A percentile compares a stretch with the other conserved stretches of the same genome.
phyloP scores from a whole-genome alignment of 2,329 filamentous ascomycete genomes.

The Neonectria neomacrospora region DNA sequence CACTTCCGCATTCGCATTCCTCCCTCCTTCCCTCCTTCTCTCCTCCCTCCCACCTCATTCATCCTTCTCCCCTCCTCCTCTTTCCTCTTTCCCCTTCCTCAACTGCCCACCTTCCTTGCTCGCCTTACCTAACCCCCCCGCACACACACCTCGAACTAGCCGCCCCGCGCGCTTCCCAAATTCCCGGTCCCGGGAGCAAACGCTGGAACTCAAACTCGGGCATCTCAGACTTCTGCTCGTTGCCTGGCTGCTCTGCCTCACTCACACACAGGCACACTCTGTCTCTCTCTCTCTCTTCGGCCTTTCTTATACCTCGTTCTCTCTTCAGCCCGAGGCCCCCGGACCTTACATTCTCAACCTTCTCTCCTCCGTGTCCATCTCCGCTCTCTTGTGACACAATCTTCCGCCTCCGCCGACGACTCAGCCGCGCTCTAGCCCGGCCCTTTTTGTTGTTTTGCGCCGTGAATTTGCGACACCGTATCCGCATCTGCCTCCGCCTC shows the following conservation, averaged over 20 bases:
- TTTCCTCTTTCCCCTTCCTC: conserved; percentile 31
- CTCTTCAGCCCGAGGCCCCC: neutral
- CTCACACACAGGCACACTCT: too few relatives aligned
- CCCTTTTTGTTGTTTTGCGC: conserved; percentile 5
- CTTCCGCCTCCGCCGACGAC: neutral
- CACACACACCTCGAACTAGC: conserved; percentile 35
- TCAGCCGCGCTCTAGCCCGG: conserved; percentile 4
- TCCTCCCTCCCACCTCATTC: conserved; percentile 12
- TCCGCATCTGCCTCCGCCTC: neutral
- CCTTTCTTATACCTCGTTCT: neutral
- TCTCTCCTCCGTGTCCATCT: conserved; percentile 17
- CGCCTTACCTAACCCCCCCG: neutral
- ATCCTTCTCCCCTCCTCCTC: conserved; percentile 30
- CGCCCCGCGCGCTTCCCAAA: conserved; percentile 43
- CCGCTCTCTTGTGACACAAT: conserved; percentile 13
- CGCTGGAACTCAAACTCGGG: conserved; percentile 43
- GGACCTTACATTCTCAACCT: neutral
- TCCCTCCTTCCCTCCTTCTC: neutral
- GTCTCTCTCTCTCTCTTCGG: neutral
- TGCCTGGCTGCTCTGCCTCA: conserved; percentile 19
- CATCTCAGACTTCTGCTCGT: conserved; percentile 36
- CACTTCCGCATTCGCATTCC: neutral
- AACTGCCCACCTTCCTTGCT: conserved; percentile 3
- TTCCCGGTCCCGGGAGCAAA: conserved; percentile 39
- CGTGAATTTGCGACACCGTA: conserved; percentile 1